phyloP scores from a whole-genome alignment of 2,329 filamentous ascomycete species.

The Ilyonectria sp. region DNA sequence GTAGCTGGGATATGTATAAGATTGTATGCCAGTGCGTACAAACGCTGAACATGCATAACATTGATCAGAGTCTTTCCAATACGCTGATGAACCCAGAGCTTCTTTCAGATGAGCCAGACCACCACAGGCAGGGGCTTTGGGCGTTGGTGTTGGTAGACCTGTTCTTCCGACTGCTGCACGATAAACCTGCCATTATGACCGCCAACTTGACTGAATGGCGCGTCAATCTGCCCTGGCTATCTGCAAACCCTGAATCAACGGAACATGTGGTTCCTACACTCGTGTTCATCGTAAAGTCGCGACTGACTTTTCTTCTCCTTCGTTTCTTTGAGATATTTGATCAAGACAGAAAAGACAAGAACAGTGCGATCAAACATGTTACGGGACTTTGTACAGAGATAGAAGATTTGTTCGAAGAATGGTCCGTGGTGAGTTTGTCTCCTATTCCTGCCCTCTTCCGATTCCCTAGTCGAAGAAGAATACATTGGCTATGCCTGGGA shows the following conservation, averaged over 20 bases:
- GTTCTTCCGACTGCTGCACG: conserved; percentile 16
- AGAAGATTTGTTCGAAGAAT: too few species aligned
- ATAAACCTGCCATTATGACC: conserved; percentile 21
- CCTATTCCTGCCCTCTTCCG: too few species aligned
- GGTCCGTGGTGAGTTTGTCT: too few species aligned
- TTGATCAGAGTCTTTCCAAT: conserved; percentile 1
- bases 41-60: conserved; percentile 21
- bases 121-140: conserved; percentile 18
- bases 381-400: too few species aligned
- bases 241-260: background rate
- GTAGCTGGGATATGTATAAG: conserved; percentile 17
- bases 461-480: too few species aligned
- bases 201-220: conserved; percentile 16
- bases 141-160: conserved; percentile 15
- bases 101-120: conserved; percentile 1
- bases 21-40: conserved; percentile 7
- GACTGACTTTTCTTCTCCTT: conserved; percentile 18
- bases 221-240: conserved; percentile 6
- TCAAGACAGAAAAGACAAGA: background rate
- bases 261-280: conserved; percentile 5
- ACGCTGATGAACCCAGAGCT: background rate
- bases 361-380: too few species aligned
- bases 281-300: conserved; percentile 8
- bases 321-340: conserved; percentile 1
- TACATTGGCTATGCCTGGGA: too few species aligned